Percentiles rank a stretch among this genome's conserved stretches.
Evolutionary conservation across 257 asterid species (phyloP).

Genomic region (Forsythia viridissima): DNA sequence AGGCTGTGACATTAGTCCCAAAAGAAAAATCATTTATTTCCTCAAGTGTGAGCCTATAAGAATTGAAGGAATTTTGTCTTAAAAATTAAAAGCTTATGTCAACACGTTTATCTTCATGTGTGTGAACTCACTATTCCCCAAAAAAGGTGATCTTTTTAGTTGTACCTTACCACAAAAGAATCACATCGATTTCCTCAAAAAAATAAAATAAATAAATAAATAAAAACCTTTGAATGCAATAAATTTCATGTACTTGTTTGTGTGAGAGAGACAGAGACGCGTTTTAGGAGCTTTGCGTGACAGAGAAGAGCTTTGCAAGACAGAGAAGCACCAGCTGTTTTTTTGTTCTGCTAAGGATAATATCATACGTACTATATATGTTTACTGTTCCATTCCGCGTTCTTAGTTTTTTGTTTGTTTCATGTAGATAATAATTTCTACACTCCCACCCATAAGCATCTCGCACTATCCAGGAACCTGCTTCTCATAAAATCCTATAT

Average conservation of each 20-base stretch:
- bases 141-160: conserved; percentile 7
- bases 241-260: conserved; percentile 18
- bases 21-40: neutral
- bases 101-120: conserved; percentile 17
- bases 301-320: conserved; percentile 50
- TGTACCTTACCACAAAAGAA: conserved; percentile 26
- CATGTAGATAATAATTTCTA: conserved; percentile 22
- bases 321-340: conserved; percentile 69
- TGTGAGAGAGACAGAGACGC: conserved; percentile 33
- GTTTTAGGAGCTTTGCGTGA: conserved; percentile 46
- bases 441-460: conserved; percentile 29
- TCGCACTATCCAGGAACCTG: conserved; percentile 67
- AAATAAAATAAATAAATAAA: neutral
- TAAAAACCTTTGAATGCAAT: neutral
- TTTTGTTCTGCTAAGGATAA: conserved; percentile 21
- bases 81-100: conserved; percentile 23
- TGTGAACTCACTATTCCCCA: conserved; percentile 32
- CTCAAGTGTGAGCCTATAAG: conserved; percentile 16
- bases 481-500: conserved; percentile 9
- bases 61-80: conserved; percentile 14
- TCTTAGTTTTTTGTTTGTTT: neutral
- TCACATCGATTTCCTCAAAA: conserved; percentile 23
- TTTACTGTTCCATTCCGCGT: conserved; percentile 40
- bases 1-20: neutral
- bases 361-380: conserved; percentile 9